Percentiles rank a stretch among this genome's conserved stretches.
These are phyloP conservation scores for Yamadazyma sp. DNA, from an alignment of 805 yeast genomes.

Conservation along the genomic window DNA sequence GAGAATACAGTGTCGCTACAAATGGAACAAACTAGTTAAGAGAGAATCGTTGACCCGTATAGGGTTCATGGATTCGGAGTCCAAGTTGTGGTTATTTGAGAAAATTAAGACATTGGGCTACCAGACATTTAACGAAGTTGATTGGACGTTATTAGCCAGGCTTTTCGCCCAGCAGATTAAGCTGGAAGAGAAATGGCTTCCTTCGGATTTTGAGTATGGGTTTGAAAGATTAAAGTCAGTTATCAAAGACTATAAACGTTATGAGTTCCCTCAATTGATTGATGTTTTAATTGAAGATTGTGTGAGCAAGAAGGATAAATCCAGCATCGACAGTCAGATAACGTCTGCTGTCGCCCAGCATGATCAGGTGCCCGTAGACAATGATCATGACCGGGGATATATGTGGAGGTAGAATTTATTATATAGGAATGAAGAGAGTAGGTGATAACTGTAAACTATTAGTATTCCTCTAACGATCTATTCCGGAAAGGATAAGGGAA, in stretches of 20 bases:
- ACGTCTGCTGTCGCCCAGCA: neutral
- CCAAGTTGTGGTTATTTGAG: constrained; percentile 40
- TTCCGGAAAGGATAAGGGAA: too few relatives aligned
- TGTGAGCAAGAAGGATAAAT: neutral
- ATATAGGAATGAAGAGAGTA: too few relatives aligned
- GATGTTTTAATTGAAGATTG: constrained; percentile 17
- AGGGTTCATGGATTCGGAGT: constrained; percentile 30
- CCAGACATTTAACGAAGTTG: constrained; percentile 26
- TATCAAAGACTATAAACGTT: constrained; percentile 40
- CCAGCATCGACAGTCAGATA: neutral
- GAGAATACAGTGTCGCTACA: constrained; percentile 91
- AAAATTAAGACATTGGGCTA: constrained; percentile 27
- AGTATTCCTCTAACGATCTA: too few relatives aligned
- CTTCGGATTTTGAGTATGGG: constrained; percentile 58
- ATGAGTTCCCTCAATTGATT: constrained; percentile 17
- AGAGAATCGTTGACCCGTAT: constrained; percentile 45
- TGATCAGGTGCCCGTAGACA: neutral
- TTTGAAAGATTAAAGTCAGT: constrained; percentile 59
- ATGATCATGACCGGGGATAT: constrained; percentile 5
- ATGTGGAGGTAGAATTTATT: constrained; percentile 7
- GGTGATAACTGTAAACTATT: too few relatives aligned
- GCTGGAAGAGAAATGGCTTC: constrained; percentile 46
- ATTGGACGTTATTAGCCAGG: constrained; percentile 36
- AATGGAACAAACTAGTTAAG: constrained; percentile 82
- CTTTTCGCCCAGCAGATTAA: constrained; percentile 25